Percentiles rank a stretch among this genome's conserved stretches.
These are phyloP conservation scores for Amanita polypyramis DNA, from an alignment of 768 basidiomycete genomes.

Conservation along the genomic window DNA sequence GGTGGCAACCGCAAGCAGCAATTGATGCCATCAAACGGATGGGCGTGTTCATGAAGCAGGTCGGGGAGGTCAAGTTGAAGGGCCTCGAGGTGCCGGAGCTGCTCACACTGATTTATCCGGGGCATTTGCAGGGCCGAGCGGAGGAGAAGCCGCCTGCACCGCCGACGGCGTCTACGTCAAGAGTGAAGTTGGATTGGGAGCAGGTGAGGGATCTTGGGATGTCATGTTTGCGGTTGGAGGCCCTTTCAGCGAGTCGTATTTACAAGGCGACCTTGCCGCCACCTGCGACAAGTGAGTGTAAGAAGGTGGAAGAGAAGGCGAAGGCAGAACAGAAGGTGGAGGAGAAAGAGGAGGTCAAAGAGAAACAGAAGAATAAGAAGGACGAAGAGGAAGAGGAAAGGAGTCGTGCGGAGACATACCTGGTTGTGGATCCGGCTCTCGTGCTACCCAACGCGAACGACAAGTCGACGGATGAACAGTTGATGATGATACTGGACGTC, in stretches of 20 bases:
- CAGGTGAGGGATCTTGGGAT: conserved; percentile 67
- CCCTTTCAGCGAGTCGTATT: conserved; percentile 51
- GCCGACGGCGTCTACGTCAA: conserved; percentile 29
- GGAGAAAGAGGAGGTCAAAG: background rate
- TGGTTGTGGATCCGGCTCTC: conserved; percentile 50
- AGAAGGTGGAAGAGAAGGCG: background rate
- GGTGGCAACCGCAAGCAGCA: conserved; percentile 43
- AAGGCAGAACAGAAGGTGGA: background rate
- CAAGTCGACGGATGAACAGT: conserved; percentile 60
- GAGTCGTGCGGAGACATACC: conserved; percentile 20
- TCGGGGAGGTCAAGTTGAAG: conserved; percentile 90
- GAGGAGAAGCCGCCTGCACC: conserved; percentile 24
- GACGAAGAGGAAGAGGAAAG: conserved; percentile 20
- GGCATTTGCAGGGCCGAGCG: conserved; percentile 57
- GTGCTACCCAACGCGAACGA: conserved; percentile 63
- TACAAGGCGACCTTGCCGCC: conserved; percentile 36
- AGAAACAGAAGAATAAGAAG: background rate
- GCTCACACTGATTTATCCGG: conserved; percentile 79
- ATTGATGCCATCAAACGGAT: conserved; percentile 69
- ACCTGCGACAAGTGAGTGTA: background rate
- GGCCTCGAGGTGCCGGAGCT: conserved; percentile 88
- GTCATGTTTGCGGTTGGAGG: conserved; percentile 72
- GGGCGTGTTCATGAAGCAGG: conserved; percentile 56
- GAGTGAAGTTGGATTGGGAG: conserved; percentile 58
- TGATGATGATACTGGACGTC: conserved; percentile 69